phyloP scores from a whole-genome alignment of 2,329 filamentous ascomycete genomes.

The Fusarium sp. region DNA sequence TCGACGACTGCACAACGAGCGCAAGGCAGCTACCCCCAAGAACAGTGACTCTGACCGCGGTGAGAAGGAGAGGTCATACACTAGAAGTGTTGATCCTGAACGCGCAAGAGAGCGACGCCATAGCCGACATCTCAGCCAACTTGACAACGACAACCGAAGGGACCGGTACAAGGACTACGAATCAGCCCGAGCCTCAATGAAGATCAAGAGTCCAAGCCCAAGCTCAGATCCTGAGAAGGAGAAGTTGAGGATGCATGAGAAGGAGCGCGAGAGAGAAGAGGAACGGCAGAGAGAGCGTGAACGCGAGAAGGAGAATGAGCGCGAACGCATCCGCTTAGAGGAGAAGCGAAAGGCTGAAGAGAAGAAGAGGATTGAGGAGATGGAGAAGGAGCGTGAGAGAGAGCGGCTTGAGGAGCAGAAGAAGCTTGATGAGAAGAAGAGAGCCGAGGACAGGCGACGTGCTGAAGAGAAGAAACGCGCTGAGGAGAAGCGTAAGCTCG shows the following conservation, averaged over 20 bases:
- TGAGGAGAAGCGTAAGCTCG: slow-evolving; percentile 4
- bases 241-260: slow-evolving; percentile 10
- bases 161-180: not conserved
- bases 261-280: slow-evolving; percentile 3
- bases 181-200: not conserved
- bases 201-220: not conserved
- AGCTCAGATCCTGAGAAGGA: slow-evolving; percentile 9
- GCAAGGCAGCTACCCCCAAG: not conserved
- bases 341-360: slow-evolving; percentile 15
- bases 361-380: slow-evolving; percentile 4
- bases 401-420: slow-evolving; percentile 4
- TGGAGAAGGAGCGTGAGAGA: slow-evolving; percentile 13
- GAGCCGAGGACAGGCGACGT: slow-evolving; percentile 1
- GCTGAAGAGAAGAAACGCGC: slow-evolving; percentile 1
- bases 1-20: slow-evolving; percentile 11
- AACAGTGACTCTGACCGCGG: slow-evolving; percentile 4
- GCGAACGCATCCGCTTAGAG: slow-evolving; percentile 7
- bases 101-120: slow-evolving; percentile 12
- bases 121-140: slow-evolving; percentile 2
- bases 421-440: not conserved
- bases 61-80: not conserved
- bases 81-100: slow-evolving; percentile 1
- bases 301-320: slow-evolving; percentile 19
- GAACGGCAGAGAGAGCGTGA: slow-evolving; percentile 9
- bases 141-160: slow-evolving; percentile 9